Percentiles rank a stretch among this genome's conserved stretches.
Conservation (phyloP, 2,329 filamentous ascomycete species). For the Neonectria punicea region DNA sequence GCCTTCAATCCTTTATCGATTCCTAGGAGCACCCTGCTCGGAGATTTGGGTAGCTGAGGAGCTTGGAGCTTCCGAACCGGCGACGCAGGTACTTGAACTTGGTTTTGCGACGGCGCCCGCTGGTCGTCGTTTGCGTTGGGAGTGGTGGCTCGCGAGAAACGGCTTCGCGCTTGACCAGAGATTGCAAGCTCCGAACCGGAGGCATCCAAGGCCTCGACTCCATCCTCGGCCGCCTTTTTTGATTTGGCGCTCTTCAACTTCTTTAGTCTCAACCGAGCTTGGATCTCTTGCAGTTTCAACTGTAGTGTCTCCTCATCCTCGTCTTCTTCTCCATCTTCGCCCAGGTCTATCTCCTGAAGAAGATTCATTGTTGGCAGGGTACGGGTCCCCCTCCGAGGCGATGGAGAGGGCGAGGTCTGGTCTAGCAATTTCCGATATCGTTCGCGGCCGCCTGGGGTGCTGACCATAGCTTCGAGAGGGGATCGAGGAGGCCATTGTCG, state of each 20-base stretch:
- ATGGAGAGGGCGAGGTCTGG: conserved; percentile 74
- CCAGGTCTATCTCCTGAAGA: conserved; percentile 44
- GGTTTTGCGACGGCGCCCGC: conserved; percentile 42
- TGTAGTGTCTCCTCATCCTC: conserved; percentile 92
- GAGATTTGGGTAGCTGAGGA: conserved; percentile 72
- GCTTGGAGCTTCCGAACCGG: conserved; percentile 71
- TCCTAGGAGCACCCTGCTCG: conserved; percentile 81
- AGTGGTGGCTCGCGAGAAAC: conserved; percentile 41
- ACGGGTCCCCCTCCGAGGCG: conserved; percentile 57
- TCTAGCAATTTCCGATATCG: conserved; percentile 76
- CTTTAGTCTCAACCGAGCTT: conserved; percentile 88
- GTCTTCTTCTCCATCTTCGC: conserved; percentile 66
- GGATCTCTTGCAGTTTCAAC: conserved; percentile 86
- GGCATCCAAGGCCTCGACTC: conserved; percentile 30
- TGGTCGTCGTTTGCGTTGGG: conserved; percentile 38
- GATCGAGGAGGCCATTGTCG: conserved; percentile 74
- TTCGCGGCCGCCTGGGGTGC: conserved; percentile 82
- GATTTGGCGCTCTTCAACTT: conserved; percentile 73
- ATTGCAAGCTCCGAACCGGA: conserved; percentile 38
- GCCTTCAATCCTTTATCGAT: conserved; percentile 90
- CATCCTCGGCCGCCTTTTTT: conserved; percentile 33
- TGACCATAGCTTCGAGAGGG: conserved; percentile 70
- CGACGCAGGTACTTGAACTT: conserved; percentile 79
- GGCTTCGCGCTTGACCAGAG: conserved; percentile 34
- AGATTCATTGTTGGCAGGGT: conserved; percentile 46